Percentiles rank a stretch among this genome's conserved stretches.
Evolutionary conservation across 768 basidiomycete species (phyloP).

Genomic region (Fistulinella prunicolor): DNA sequence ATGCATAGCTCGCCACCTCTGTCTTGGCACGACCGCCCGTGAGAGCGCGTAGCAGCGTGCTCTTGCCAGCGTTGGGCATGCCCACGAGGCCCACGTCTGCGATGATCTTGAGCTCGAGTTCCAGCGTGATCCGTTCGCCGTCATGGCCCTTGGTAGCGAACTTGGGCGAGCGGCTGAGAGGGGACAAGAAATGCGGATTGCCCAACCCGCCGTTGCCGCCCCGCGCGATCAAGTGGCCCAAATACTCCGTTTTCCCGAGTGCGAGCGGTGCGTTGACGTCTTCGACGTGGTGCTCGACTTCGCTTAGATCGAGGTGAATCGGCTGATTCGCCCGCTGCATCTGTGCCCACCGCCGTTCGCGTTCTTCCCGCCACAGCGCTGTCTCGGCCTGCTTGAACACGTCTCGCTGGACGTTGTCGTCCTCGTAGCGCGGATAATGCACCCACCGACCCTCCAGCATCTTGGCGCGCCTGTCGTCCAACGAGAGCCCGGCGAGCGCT

Average conservation of each 20-base stretch:
- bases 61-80: slow-evolving; percentile 93
- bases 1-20: slow-evolving; percentile 87
- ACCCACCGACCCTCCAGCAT: slow-evolving; percentile 72
- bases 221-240: slow-evolving; percentile 64
- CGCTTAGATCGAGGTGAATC: slow-evolving; percentile 61
- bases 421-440: slow-evolving; percentile 69
- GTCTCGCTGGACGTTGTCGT: slow-evolving; percentile 59
- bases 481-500: slow-evolving; percentile 44
- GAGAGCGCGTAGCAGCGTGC: slow-evolving; percentile 85
- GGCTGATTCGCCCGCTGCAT: slow-evolving; percentile 42
- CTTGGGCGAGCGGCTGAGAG: slow-evolving; percentile 75
- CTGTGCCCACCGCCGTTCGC: slow-evolving; percentile 50
- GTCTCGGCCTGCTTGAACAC: slow-evolving; percentile 72
- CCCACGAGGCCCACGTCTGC: slow-evolving; percentile 97
- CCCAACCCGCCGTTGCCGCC: slow-evolving; percentile 85
- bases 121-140: slow-evolving; percentile 74
- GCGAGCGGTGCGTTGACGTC: slow-evolving; percentile 56
- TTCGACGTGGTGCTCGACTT: slow-evolving; percentile 38
- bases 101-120: slow-evolving; percentile 87
- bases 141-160: slow-evolving; percentile 77
- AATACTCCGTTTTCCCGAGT: slow-evolving; percentile 45
- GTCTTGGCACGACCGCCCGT: slow-evolving; percentile 82
- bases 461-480: slow-evolving; percentile 47
- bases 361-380: slow-evolving; percentile 56
- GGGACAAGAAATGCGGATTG: slow-evolving; percentile 79